Percentiles rank a stretch among this genome's conserved stretches.
Conservation (phyloP, 2,329 filamentous ascomycete genomes). For the Fusarium brevicatenulatum region DNA sequence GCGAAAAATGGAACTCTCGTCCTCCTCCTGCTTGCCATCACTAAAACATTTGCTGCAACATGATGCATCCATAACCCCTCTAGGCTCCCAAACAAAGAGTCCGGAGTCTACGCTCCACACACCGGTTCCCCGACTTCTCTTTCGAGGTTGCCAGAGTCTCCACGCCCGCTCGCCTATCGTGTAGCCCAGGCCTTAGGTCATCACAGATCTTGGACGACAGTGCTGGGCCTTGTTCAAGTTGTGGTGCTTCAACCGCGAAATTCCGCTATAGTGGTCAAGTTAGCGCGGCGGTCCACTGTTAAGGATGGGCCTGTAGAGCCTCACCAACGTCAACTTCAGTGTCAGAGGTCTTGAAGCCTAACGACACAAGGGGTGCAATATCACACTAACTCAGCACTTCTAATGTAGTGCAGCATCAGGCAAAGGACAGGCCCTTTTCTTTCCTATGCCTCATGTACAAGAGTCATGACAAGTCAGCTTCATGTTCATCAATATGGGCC, state of each 20-base stretch:
- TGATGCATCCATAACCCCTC: not conserved
- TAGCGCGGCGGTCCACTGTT: conserved; percentile 15
- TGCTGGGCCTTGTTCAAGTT: not conserved
- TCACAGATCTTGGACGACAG: conserved; percentile 2
- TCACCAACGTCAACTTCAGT: not conserved
- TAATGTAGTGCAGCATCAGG: not conserved
- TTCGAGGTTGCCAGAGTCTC: not conserved
- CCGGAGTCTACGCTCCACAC: conserved; percentile 1
- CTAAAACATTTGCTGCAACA: not conserved
- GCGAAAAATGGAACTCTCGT: not conserved
- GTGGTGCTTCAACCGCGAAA: conserved; percentile 6
- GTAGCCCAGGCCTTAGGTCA: conserved; percentile 1
- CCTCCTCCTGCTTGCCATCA: not conserved
- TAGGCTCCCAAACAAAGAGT: not conserved
- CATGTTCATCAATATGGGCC: not conserved
- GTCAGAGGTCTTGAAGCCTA: not conserved
- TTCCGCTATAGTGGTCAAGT: conserved; percentile 10
- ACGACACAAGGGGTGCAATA: not conserved
- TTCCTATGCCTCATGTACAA: not conserved
- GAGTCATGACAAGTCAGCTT: not conserved
- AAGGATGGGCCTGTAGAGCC: conserved; percentile 1
- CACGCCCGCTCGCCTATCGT: conserved; percentile 34
- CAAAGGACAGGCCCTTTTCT: too few species aligned
- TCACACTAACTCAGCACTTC: not conserved
- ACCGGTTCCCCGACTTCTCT: not conserved